Percentiles rank a stretch among this genome's conserved stretches.
Conservation (phyloP, 75 land plant genomes). For the Picea glauca region DNA sequence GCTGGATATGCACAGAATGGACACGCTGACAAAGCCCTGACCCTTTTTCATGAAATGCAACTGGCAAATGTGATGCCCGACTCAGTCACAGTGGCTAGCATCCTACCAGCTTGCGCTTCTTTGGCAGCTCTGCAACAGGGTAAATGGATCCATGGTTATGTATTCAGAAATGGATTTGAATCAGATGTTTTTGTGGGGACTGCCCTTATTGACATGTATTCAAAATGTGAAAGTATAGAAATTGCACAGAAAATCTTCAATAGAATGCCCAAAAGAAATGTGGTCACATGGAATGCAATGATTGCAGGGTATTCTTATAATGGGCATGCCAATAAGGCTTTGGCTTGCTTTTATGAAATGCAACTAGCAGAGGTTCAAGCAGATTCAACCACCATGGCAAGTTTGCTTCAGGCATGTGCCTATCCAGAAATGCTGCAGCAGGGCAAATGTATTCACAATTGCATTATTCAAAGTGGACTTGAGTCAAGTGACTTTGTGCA, state of each 20-base stretch:
- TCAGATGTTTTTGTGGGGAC: conserved; percentile 9
- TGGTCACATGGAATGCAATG: conserved; percentile 23
- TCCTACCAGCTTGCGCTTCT: conserved; percentile 3
- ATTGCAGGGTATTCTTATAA: conserved; percentile 23
- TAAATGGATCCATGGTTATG: conserved; percentile 9
- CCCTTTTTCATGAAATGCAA: conserved; percentile 13
- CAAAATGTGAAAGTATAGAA: conserved; percentile 18
- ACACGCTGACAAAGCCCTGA: conserved; percentile 7
- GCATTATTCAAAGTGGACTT: conserved; percentile 22
- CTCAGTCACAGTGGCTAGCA: not conserved
- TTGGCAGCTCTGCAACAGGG: conserved; percentile 6
- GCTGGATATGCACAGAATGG: conserved; percentile 9
- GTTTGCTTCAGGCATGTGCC: conserved; percentile 33
- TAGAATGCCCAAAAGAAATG: conserved; percentile 2
- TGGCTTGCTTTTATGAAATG: conserved; percentile 17
- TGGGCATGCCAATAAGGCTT: conserved; percentile 9
- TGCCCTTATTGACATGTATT: conserved; percentile 25
- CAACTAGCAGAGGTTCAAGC: conserved; percentile 20
- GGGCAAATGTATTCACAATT: conserved; percentile 34
- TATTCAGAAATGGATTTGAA: conserved; percentile 7
- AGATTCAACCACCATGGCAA: conserved; percentile 28
- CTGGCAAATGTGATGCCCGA: conserved; percentile 2
- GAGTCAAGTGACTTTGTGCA: conserved; percentile 24
- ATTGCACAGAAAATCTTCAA: conserved; percentile 12
- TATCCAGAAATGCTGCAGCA: conserved; percentile 19